phyloP scores from a whole-genome alignment of 352 stramenopile genomes.

The Pythium phragmitis region DNA sequence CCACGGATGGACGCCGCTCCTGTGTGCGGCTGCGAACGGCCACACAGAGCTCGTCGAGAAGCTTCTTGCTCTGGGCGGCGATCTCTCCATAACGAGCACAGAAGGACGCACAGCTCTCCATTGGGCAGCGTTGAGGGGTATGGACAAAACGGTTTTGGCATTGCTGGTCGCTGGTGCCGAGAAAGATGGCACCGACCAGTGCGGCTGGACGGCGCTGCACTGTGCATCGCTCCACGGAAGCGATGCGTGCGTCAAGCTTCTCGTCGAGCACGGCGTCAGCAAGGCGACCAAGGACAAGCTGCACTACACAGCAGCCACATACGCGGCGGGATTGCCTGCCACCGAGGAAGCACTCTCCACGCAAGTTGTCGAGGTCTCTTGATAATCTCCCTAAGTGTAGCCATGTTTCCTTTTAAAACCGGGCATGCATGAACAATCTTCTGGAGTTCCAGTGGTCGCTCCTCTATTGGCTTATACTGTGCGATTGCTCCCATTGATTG shows the following conservation, averaged over 20 bases:
- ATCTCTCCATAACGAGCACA: conserved; percentile 32
- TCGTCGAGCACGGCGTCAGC: conserved; percentile 41
- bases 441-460: conserved; percentile 10
- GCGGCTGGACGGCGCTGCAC: conserved; percentile 62
- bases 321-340: not conserved
- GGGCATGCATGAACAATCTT: conserved; percentile 22
- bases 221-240: conserved; percentile 58
- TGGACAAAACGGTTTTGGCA: conserved; percentile 29
- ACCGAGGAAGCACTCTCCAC: not conserved
- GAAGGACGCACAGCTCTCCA: conserved; percentile 65
- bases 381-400: conserved; percentile 12
- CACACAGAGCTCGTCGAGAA: conserved; percentile 41
- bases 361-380: not conserved
- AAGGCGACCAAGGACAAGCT: conserved; percentile 37
- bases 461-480: conserved; percentile 18
- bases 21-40: conserved; percentile 59
- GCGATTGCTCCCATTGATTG: not conserved
- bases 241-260: conserved; percentile 27
- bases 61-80: conserved; percentile 41
- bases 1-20: conserved; percentile 51
- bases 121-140: conserved; percentile 57
- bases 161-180: conserved; percentile 39
- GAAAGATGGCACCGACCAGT: conserved; percentile 37
- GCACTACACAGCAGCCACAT: conserved; percentile 29
- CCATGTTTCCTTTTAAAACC: conserved; percentile 29